Evolutionary conservation across 495 filamentous ascomycete species (phyloP), one percentile per base, ranked within the genome.

Genomic region (Astrothelium subdiscretum): DNA sequence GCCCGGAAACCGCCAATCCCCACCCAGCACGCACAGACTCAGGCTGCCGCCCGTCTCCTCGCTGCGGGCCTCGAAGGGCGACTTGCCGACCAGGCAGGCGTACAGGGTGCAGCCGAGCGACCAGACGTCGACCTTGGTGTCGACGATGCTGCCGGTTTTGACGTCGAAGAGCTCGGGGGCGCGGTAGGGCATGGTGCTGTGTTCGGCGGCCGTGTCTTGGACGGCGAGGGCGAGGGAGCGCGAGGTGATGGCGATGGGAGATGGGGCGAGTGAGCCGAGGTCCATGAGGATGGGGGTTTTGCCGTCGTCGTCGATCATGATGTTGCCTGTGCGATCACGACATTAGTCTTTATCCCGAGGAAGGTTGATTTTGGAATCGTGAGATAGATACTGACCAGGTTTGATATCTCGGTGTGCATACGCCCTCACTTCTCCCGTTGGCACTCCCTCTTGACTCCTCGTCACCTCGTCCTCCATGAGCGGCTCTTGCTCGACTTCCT

Each of bases 51-150:
- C 94, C 1, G 92, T 97, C 78, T 98, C 95, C 71, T 98, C 94
- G 63, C 84, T 89, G 44, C 92, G 86, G 65, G 91, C 88, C 77
- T 98, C 94, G 69, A 98, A 98, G 12, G 94, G 94, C 48, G 89
- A 94, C 72, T 97, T 96, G 29, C 94, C 94, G 59, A 96, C 89
- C 22, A 98, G 76, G 65, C 95, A 97, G 24, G 95, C 92, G 76
- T 95, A 98, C 38, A 98, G 78, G 0, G 95, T 97, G 76, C 92
- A 97, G 31, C 94, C 94, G 24, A 98, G 78, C 2, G 90, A 95
- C 94, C 94, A 98, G 66, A 98, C 95, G 69, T 98, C 94, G 43
- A 96, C 94, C 72, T 96, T 97, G 20, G 94, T 96, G 71, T 98
- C 94, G 68, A 98, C 86, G 52, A 89, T 82, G 11, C 86, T 87